A percentile compares a stretch with the other conserved stretches of the same genome.
phyloP scores from a whole-genome alignment of 306 rosid species.

The Comarum palustre region DNA sequence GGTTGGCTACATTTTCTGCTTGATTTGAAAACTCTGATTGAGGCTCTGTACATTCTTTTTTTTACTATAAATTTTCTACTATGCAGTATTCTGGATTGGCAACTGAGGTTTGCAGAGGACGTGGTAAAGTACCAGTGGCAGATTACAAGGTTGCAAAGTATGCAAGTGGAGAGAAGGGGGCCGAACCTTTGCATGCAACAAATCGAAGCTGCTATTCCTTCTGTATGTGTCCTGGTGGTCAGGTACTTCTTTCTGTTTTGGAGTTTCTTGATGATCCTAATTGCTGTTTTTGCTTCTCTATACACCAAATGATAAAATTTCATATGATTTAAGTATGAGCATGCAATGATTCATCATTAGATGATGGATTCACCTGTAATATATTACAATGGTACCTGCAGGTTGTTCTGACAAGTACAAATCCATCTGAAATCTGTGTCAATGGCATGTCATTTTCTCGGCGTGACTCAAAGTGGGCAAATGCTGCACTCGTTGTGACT shows the following conservation, averaged over 20 bases:
- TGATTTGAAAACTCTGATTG: not conserved
- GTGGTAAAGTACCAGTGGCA: conserved; percentile 93
- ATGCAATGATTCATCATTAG: conserved; percentile 12
- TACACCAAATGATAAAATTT: not conserved
- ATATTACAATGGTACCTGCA: conserved; percentile 37
- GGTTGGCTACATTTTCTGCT: conserved; percentile 43
- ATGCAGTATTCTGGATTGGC: conserved; percentile 84
- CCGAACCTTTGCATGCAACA: conserved; percentile 36
- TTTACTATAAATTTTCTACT: not conserved
- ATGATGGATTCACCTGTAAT: conserved; percentile 9
- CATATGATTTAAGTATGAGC: not conserved
- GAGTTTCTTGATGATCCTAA: conserved; percentile 3
- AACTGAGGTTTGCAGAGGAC: conserved; percentile 72
- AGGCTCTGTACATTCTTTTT: not conserved
- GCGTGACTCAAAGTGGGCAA: conserved; percentile 95
- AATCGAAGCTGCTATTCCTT: conserved; percentile 86
- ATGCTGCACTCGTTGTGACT: conserved; percentile 91
- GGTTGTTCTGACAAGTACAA: conserved; percentile 97
- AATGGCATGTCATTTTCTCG: conserved; percentile 98
- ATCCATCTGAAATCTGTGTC: conserved; percentile 80
- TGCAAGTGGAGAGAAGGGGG: conserved; percentile 35
- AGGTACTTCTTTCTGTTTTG: conserved; percentile 49
- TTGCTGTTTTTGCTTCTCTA: conserved; percentile 9
- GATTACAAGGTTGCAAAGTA: conserved; percentile 84
- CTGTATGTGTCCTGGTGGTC: conserved; percentile 99